These are phyloP conservation scores for Graphiopsis chlorocephala DNA, from an alignment of 2,329 filamentous ascomycete genomes.

Conservation along the genomic window DNA sequence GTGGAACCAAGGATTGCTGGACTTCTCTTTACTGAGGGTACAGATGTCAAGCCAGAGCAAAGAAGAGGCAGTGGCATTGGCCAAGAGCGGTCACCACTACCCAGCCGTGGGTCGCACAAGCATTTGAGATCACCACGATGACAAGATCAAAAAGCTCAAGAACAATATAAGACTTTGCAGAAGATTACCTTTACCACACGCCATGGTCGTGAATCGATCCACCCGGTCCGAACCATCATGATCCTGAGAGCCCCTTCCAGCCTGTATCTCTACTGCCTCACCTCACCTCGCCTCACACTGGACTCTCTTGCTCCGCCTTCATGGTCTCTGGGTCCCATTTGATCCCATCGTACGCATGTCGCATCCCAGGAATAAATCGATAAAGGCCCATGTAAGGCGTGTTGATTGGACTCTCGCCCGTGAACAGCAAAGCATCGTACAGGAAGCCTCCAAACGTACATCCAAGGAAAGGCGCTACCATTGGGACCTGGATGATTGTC, in stretches of 20 bases:
- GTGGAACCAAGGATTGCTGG: neutral
- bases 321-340: slow-evolving; percentile 25
- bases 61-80: neutral
- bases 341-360: slow-evolving; percentile 26
- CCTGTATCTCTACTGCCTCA: neutral
- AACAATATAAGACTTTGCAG: neutral
- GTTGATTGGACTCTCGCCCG: slow-evolving; percentile 68
- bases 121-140: too few relatives aligned
- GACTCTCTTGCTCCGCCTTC: slow-evolving; percentile 18
- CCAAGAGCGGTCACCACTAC: neutral
- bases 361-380: slow-evolving; percentile 35
- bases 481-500: slow-evolving; percentile 48
- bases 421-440: slow-evolving; percentile 68
- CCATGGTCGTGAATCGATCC: neutral
- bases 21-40: neutral
- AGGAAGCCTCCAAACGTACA: slow-evolving; percentile 62
- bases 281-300: neutral
- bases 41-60: neutral
- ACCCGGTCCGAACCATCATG: too few relatives aligned
- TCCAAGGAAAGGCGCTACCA: slow-evolving; percentile 68
- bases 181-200: neutral
- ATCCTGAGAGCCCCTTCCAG: too few relatives aligned
- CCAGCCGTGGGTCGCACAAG: neutral
- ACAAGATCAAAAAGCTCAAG: too few relatives aligned
- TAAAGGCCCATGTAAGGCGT: slow-evolving; percentile 63